Percentiles rank a stretch among this genome's conserved stretches.
phyloP scores from a whole-genome alignment of 805 yeast genomes.

The Blastobotrys robertii region DNA sequence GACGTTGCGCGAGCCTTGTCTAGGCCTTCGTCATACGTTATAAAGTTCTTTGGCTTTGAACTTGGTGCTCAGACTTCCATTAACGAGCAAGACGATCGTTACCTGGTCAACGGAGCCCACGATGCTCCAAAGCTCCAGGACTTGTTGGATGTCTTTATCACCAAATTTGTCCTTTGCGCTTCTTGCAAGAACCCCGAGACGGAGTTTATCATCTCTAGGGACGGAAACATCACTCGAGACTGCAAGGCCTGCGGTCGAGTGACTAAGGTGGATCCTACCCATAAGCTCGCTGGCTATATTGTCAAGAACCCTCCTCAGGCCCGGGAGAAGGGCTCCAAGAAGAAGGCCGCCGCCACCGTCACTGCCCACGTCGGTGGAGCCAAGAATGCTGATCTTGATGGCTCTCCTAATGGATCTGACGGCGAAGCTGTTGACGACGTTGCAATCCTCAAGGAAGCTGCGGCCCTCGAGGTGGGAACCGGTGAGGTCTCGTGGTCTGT shows the following conservation, averaged over 20 bases:
- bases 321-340: conserved; percentile 36
- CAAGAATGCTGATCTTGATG: conserved; percentile 15
- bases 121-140: conserved; percentile 88
- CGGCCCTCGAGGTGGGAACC: conserved; percentile 38
- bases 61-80: conserved; percentile 92
- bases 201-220: conserved; percentile 70
- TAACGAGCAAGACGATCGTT: conserved; percentile 74
- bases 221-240: conserved; percentile 71
- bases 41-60: conserved; percentile 93
- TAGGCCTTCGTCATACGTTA: conserved; percentile 85
- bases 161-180: conserved; percentile 86
- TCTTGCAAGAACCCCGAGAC: conserved; percentile 97
- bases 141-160: conserved; percentile 85
- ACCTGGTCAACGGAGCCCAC: conserved; percentile 89
- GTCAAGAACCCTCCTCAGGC: conserved; percentile 70
- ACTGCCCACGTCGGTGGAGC: conserved; percentile 57
- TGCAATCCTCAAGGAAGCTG: conserved; percentile 70
- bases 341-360: conserved; percentile 77
- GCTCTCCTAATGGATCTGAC: conserved; percentile 20
- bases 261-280: conserved; percentile 73
- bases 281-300: conserved; percentile 77
- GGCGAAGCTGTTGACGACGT: conserved; percentile 56
- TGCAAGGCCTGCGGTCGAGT: conserved; percentile 98
- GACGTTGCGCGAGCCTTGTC: conserved; percentile 93
- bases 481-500: conserved; percentile 92